A percentile compares a stretch with the other conserved stretches of the same genome.
phyloP scores from a whole-genome alignment of 208 protist species.

The Angomonas deanei region DNA sequence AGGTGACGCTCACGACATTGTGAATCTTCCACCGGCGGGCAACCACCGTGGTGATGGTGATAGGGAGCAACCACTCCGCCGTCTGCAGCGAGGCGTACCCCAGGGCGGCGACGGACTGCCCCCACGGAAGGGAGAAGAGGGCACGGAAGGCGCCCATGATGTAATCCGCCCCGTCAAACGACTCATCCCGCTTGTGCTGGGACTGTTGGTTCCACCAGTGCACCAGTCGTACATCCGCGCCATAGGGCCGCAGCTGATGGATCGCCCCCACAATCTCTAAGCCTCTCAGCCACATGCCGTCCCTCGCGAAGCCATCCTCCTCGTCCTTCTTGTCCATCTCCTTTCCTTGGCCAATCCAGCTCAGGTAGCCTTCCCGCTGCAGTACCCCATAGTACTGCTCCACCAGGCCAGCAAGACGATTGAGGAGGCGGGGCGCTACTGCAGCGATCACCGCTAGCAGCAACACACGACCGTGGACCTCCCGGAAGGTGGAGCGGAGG shows the following conservation, averaged over 20 bases:
- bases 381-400: conserved; percentile 17
- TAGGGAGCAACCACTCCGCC: not conserved
- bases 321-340: conserved; percentile 8
- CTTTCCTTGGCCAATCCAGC: conserved; percentile 12
- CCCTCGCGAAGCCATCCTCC: conserved; percentile 47
- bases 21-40: not conserved
- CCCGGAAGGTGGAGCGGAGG: conserved; percentile 20
- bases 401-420: conserved; percentile 14
- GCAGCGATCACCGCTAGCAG: conserved; percentile 19
- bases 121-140: conserved; percentile 6
- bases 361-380: conserved; percentile 9
- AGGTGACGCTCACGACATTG: not conserved
- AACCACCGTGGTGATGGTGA: not conserved
- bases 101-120: not conserved
- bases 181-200: not conserved
- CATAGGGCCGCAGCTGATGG: conserved; percentile 64
- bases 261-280: conserved; percentile 64
- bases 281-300: conserved; percentile 57
- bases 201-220: conserved; percentile 53
- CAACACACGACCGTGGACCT: conserved; percentile 20
- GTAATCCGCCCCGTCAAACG: not conserved
- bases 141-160: not conserved
- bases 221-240: conserved; percentile 57
- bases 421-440: conserved; percentile 14
- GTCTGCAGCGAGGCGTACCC: not conserved